These are phyloP conservation scores for Fomitopsis serialis DNA, from an alignment of 768 basidiomycete genomes.

Conservation along the genomic window DNA sequence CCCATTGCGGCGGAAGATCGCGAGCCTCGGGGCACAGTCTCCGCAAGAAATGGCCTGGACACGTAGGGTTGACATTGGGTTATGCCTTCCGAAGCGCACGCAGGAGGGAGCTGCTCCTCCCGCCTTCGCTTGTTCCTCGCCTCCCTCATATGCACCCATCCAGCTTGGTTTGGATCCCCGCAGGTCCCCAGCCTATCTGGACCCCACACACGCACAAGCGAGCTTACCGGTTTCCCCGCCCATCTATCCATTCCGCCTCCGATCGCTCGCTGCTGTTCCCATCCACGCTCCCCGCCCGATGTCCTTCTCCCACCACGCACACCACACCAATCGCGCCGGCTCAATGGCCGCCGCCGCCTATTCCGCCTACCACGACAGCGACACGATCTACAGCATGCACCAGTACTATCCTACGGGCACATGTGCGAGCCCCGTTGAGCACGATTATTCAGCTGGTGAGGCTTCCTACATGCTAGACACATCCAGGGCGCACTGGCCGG, in stretches of 20 bases:
- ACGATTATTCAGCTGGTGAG: background rate
- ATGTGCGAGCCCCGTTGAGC: conserved; percentile 4
- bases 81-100: no score
- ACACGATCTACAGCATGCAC: background rate
- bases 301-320: background rate
- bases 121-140: no score
- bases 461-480: background rate
- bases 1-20: no score
- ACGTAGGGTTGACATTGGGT: no score
- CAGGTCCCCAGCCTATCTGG: no score
- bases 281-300: background rate
- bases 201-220: no score
- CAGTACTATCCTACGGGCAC: conserved; percentile 9
- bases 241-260: background rate
- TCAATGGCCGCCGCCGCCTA: background rate
- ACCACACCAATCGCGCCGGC: background rate
- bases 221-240: background rate
- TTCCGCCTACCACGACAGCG: background rate
- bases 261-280: background rate
- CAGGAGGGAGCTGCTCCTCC: no score
- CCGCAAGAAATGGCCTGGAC: no score
- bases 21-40: no score
- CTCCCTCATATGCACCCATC: no score
- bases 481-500: background rate
- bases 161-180: no score